phyloP scores from a whole-genome alignment of 1,139 yeast genomes.

The Pichia sp. region DNA sequence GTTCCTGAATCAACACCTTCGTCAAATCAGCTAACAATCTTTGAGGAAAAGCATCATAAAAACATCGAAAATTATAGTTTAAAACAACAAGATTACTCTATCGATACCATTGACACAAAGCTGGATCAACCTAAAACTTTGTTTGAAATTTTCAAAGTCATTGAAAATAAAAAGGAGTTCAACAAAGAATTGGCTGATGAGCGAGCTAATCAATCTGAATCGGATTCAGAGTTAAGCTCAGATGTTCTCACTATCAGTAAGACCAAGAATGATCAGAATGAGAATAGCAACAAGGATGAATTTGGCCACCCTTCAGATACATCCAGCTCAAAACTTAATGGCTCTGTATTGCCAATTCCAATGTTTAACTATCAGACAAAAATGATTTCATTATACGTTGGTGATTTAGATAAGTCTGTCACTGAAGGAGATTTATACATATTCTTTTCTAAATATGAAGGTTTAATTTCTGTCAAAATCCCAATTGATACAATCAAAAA shows the following conservation, averaged over 20 bases:
- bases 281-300: neutral
- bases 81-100: neutral
- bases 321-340: neutral
- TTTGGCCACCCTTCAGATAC: neutral
- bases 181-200: neutral
- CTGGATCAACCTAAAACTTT: slow-evolving; percentile 5
- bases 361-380: slow-evolving; percentile 9
- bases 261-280: neutral
- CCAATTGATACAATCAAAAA: slow-evolving; percentile 39
- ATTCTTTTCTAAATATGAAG: slow-evolving; percentile 35
- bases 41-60: slow-evolving; percentile 2
- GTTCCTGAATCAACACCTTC: neutral
- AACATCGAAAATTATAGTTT: neutral
- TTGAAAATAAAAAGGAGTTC: neutral
- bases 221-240: slow-evolving; percentile 16
- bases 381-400: slow-evolving; percentile 40
- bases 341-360: neutral
- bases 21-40: slow-evolving; percentile 2
- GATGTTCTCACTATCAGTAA: slow-evolving; percentile 13
- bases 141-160: slow-evolving; percentile 6
- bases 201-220: neutral
- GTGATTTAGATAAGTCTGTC: slow-evolving; percentile 41
- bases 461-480: slow-evolving; percentile 44
- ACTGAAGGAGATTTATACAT: slow-evolving; percentile 37
- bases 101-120: slow-evolving; percentile 6